A percentile compares a stretch with the other conserved stretches of the same genome.
Evolutionary conservation across 2,329 filamentous ascomycete genomes (phyloP).

Genomic region (Falciphora oryzae): DNA sequence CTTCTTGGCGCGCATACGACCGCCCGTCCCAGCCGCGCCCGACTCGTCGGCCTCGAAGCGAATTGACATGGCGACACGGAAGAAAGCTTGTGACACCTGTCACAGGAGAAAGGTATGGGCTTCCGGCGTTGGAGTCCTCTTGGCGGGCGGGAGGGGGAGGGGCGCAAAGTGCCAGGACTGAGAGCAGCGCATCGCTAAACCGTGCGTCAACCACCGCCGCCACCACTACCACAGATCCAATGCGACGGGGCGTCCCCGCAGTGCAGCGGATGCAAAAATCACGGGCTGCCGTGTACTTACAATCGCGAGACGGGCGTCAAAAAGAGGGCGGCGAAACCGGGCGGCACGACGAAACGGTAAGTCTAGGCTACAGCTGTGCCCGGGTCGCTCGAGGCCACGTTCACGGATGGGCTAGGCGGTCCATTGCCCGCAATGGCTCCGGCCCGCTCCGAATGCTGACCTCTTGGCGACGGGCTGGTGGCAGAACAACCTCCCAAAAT

Average conservation of each 20-base stretch:
- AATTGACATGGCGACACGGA: conserved; percentile 7
- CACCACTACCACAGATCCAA: conserved; percentile 10
- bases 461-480: background rate
- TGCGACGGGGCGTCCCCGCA: conserved; percentile 14
- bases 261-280: conserved; percentile 15
- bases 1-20: background rate
- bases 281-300: conserved; percentile 12
- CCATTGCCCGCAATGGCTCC: background rate
- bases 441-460: background rate
- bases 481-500: conserved; percentile 3
- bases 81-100: conserved; percentile 15
- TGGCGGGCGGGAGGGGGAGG: background rate
- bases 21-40: background rate
- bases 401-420: background rate
- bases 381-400: background rate
- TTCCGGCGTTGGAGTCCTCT: background rate
- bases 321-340: conserved; percentile 7
- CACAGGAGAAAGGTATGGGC: conserved; percentile 15
- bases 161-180: background rate
- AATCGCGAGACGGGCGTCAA: conserved; percentile 6
- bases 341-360: background rate
- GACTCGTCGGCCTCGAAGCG: background rate
- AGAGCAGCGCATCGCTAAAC: background rate
- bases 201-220: background rate
- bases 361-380: background rate